A percentile compares a stretch with the other conserved stretches of the same genome.
phyloP scores from a whole-genome alignment of 75 land plant genomes.

The Ceratopteris richardii region DNA sequence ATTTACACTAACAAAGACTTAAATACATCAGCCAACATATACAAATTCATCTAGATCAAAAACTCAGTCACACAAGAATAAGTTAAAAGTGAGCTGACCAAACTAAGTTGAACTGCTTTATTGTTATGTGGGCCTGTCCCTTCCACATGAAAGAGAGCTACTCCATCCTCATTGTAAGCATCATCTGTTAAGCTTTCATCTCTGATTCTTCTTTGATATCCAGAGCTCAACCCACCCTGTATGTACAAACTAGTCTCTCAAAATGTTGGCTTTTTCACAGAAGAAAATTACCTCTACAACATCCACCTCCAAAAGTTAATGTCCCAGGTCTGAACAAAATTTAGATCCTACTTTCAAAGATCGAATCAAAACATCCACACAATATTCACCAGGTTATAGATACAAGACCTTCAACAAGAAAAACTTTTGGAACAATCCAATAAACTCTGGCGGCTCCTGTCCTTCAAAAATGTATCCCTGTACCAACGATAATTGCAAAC shows the following conservation, averaged over 20 bases:
- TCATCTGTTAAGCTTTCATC: conserved; percentile 62
- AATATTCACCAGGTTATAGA: too few relatives aligned
- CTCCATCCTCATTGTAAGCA: conserved; percentile 59
- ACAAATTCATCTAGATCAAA: too few relatives aligned
- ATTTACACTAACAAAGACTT: too few relatives aligned
- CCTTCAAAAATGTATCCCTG: conserved; percentile 60
- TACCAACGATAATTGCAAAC: conserved; percentile 1
- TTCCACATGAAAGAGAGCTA: conserved; percentile 78
- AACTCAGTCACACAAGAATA: too few relatives aligned
- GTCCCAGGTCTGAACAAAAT: too few relatives aligned
- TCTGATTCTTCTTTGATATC: conserved; percentile 47
- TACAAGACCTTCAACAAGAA: conserved; percentile 43
- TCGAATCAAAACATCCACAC: too few relatives aligned
- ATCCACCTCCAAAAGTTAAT: too few relatives aligned
- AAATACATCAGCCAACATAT: too few relatives aligned
- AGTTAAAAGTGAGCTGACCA: too few relatives aligned
- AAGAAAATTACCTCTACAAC: too few relatives aligned
- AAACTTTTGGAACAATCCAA: conserved; percentile 51
- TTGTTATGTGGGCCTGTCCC: conserved; percentile 82
- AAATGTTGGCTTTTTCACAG: background rate
- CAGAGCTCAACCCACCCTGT: conserved; percentile 75
- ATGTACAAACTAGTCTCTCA: background rate
- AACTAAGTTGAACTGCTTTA: conserved; percentile 91
- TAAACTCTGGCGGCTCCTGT: conserved; percentile 54
- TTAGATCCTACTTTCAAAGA: too few relatives aligned